These are phyloP conservation scores for Camellia sinensis DNA, from an alignment of 148 eudicot species.

Conservation along the genomic window DNA sequence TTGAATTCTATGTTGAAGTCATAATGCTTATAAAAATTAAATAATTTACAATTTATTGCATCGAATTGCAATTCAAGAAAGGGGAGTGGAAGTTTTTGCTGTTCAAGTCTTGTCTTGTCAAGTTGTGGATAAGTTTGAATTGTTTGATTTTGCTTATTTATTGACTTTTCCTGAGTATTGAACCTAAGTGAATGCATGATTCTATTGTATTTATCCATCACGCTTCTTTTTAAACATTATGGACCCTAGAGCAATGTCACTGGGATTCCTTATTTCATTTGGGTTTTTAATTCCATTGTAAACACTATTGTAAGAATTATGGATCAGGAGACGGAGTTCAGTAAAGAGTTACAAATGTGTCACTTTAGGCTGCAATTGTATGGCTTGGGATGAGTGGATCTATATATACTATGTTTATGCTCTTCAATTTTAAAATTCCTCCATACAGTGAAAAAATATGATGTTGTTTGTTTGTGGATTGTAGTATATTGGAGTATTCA, in stretches of 20 bases:
- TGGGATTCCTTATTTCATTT: neutral
- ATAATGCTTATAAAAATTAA: too few relatives aligned
- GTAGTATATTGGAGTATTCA: neutral
- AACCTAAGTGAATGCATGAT: too few relatives aligned
- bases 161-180: neutral
- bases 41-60: neutral
- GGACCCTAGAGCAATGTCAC: neutral
- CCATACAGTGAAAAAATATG: neutral
- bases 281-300: neutral
- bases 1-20: too few relatives aligned
- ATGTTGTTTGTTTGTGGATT: neutral
- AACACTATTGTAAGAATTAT: neutral
- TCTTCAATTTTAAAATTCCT: neutral
- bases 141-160: neutral
- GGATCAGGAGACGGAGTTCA: neutral
- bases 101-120: neutral
- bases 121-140: neutral
- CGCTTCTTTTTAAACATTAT: neutral
- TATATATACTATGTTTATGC: neutral
- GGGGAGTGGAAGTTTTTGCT: neutral
- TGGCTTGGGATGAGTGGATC: conserved; percentile 3
- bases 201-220: neutral
- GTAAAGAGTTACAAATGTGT: neutral
- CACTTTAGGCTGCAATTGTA: neutral
- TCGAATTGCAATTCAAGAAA: neutral